Evolutionary conservation across 805 yeast genomes (phyloP).

Genomic region (Schizosaccharomyces japonicus): DNA sequence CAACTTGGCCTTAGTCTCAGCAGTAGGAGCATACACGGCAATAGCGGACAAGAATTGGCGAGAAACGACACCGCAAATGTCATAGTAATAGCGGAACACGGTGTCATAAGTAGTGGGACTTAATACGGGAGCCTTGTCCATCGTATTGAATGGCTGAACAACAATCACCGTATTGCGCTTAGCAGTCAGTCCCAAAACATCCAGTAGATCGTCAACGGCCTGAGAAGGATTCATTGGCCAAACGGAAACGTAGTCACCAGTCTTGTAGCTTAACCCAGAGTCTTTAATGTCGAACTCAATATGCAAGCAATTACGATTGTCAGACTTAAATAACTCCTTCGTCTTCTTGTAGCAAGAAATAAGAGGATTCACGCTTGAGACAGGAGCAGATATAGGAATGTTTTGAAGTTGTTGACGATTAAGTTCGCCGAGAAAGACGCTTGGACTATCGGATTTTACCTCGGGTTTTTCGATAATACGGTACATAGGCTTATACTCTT

Average conservation of each 20-base stretch:
- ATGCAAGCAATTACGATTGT: slow-evolving; percentile 61
- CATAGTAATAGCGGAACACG: slow-evolving; percentile 63
- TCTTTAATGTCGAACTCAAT: slow-evolving; percentile 63
- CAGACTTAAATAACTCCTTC: slow-evolving; percentile 44
- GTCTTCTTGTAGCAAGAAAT: slow-evolving; percentile 40
- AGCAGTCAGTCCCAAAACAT: slow-evolving; percentile 33
- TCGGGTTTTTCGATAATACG: slow-evolving; percentile 13
- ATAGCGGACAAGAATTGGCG: slow-evolving; percentile 58
- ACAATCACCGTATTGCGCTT: slow-evolving; percentile 34
- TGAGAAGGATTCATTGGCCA: slow-evolving; percentile 80
- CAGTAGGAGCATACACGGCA: slow-evolving; percentile 61
- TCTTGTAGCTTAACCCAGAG: slow-evolving; percentile 57
- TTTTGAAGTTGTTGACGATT: slow-evolving; percentile 28
- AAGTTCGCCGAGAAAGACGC: slow-evolving; percentile 68
- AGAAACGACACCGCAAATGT: slow-evolving; percentile 79
- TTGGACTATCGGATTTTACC: slow-evolving; percentile 10
- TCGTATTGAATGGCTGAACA: slow-evolving; percentile 40
- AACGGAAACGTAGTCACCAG: slow-evolving; percentile 89
- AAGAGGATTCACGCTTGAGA: slow-evolving; percentile 55
- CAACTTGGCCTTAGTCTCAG: slow-evolving; percentile 27
- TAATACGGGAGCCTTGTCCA: slow-evolving; percentile 22
- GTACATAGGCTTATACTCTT: slow-evolving; percentile 49
- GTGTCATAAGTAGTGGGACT: slow-evolving; percentile 68
- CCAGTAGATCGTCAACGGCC: slow-evolving; percentile 40
- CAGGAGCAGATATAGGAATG: slow-evolving; percentile 37